Evolutionary conservation across 2,329 filamentous ascomycete genomes (phyloP).

Genomic region (Calonectria naviculata): DNA sequence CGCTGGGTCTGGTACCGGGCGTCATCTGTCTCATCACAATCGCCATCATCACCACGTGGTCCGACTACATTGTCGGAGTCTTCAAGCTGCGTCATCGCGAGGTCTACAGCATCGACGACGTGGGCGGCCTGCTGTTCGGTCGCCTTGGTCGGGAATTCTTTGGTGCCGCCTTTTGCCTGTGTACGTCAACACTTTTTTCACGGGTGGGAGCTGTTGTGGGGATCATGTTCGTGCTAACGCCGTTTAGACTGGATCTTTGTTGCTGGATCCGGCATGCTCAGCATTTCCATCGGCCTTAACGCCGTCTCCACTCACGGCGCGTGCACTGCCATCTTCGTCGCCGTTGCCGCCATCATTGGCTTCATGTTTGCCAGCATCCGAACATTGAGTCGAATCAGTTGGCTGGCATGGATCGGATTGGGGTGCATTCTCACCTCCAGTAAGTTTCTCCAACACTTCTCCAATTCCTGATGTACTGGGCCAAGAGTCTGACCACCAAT

Average conservation of each 20-base stretch:
- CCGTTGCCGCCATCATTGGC: conserved; percentile 1
- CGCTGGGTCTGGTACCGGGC: conserved; percentile 58
- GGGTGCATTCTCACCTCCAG: conserved; percentile 28
- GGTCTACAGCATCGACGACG: conserved; percentile 65
- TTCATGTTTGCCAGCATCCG: conserved; percentile 10
- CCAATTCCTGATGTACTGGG: background rate
- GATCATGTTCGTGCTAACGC: background rate
- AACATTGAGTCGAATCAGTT: conserved; percentile 10
- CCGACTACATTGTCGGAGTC: conserved; percentile 57
- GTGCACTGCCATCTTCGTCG: conserved; percentile 17
- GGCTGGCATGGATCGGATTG: conserved; percentile 12
- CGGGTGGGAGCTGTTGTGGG: background rate
- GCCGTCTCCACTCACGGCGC: background rate
- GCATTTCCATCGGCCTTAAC: conserved; percentile 16
- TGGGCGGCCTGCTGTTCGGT: conserved; percentile 59
- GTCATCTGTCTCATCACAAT: conserved; percentile 53
- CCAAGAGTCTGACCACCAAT: background rate
- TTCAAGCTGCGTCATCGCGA: conserved; percentile 62
- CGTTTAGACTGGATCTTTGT: conserved; percentile 11
- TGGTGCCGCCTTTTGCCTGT: conserved; percentile 46
- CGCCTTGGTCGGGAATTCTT: conserved; percentile 55
- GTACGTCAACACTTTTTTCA: conserved; percentile 30
- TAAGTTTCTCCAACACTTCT: background rate
- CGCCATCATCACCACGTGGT: conserved; percentile 58
- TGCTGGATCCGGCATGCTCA: conserved; percentile 17